Evolutionary conservation across 2,329 filamentous ascomycete genomes (phyloP), one percentile per base, ranked within the genome.

Genomic region (Leptographium wingfieldii): DNA sequence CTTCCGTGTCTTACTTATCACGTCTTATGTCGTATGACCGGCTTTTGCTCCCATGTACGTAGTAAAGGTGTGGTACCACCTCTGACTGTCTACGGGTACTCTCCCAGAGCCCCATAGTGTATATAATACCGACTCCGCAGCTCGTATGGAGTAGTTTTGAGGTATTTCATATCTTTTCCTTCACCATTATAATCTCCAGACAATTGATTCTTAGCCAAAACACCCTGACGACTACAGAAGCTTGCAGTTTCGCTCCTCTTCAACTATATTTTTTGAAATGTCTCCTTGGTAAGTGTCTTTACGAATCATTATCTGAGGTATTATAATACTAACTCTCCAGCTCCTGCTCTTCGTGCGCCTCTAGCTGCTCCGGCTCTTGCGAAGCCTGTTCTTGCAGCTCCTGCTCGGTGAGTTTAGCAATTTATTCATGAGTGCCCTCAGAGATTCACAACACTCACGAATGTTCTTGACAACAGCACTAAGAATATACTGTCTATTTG

Each of bases 281-380:
- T 49, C 59, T 57, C 63, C 63, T 40, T 64, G 63, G 63, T 64
- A 60, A 64, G 61, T 35, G 7, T n/a, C 9, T 54, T 55, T 25
- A 10, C 33, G 33, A 35, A 5, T 35, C 16, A 33, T 3, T 10
- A n/a, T 5, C 12, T 56, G 9, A 19, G 51, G 51, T 31, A 53
- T 5, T 11, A 16, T 33, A 3, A 14, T 7, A 16, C 9, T 22
- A 53, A 31, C 25, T 12, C 19, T 29, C 22, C 6, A 22, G 64
- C 59, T 48, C 58, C 46, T 66, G 64, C 62, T 56, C 64, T 49
- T 58, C 63, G 14, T 65, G 64, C 61, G 43, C 58, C 38, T 43
- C 55, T 7, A 55, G 59, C 62, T 66, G 63, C 63, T 61, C 62
- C 49, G 64, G 64, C 59, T 60, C 64, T 16, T 66, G 64, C 63